phyloP scores from a whole-genome alignment of 495 filamentous ascomycete species.

The Penicillium tannophilum region DNA sequence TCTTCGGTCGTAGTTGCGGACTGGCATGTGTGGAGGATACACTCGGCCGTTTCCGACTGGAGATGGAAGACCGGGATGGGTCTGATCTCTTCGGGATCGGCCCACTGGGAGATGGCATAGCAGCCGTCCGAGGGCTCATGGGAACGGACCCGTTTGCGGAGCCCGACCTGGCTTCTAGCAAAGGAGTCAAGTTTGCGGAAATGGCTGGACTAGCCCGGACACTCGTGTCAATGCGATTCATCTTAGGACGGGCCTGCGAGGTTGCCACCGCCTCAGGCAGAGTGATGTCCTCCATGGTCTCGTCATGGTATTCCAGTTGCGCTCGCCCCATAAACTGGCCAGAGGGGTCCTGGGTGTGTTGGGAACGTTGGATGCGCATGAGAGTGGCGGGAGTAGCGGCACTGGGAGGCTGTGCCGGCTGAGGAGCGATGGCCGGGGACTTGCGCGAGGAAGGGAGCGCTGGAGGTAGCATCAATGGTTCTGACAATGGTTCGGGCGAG shows the following conservation, averaged over 20 bases:
- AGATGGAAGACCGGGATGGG: constrained; percentile 33
- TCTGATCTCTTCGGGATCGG: constrained; percentile 44
- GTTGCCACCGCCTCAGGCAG: constrained; percentile 63
- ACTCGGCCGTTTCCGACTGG: constrained; percentile 67
- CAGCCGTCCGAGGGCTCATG: constrained; percentile 38
- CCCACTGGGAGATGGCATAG: constrained; percentile 50
- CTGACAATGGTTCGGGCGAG: constrained; percentile 69
- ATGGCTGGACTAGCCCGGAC: constrained; percentile 34
- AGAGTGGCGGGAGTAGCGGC: constrained; percentile 83
- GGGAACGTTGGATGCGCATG: constrained; percentile 65
- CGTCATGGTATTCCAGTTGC: constrained; percentile 46
- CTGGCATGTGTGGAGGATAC: constrained; percentile 74
- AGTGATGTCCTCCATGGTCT: constrained; percentile 67
- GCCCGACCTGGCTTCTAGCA: constrained; percentile 33
- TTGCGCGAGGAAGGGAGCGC: constrained; percentile 55
- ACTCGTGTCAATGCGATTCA: constrained; percentile 49
- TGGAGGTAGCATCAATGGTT: constrained; percentile 72
- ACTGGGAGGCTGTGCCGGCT: constrained; percentile 33
- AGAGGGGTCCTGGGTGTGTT: constrained; percentile 28
- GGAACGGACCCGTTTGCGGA: constrained; percentile 31
- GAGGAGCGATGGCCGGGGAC: constrained; percentile 56
- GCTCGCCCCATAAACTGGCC: constrained; percentile 35
- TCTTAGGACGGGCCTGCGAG: constrained; percentile 34
- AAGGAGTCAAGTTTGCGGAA: constrained; percentile 35
- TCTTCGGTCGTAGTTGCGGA: constrained; percentile 86